A percentile compares a stretch with the other conserved stretches of the same genome.
Conservation (phyloP, 148 eudicot species). For the Rhododendron molle region DNA sequence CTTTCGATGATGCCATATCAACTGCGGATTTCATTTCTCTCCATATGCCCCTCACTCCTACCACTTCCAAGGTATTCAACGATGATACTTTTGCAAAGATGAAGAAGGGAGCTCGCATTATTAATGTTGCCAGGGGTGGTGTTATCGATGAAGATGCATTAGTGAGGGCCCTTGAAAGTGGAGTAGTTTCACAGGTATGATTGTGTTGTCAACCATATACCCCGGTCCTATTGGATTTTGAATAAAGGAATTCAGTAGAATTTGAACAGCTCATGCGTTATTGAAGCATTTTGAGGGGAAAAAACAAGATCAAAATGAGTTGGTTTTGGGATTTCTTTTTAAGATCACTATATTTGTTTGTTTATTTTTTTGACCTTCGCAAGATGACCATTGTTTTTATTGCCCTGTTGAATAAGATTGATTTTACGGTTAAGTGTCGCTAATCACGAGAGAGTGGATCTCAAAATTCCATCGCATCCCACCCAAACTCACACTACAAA, state of each 20-base stretch:
- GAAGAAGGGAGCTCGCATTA: conserved; percentile 82
- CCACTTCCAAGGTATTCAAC: conserved; percentile 68
- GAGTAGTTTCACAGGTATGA: conserved; percentile 75
- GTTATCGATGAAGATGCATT: conserved; percentile 94
- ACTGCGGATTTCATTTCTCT: conserved; percentile 79
- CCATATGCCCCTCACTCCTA: conserved; percentile 90
- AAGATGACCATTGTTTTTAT: background rate
- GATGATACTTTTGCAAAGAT: conserved; percentile 73
- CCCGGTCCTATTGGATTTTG: background rate
- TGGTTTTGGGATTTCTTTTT: background rate
- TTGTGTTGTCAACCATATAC: background rate
- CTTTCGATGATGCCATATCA: conserved; percentile 73
- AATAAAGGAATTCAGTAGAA: background rate
- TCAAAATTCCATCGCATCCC: background rate
- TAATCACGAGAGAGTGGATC: background rate
- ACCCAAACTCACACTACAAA: background rate
- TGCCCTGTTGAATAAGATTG: background rate
- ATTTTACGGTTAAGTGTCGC: background rate
- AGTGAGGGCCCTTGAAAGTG: conserved; percentile 77
- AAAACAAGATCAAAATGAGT: background rate
- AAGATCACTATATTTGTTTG: background rate
- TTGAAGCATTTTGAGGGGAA: background rate
- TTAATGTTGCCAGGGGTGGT: conserved; percentile 93
- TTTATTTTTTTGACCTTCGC: background rate
- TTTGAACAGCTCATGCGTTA: background rate